Base-by-base conservation (phyloP, 2,329 filamentous ascomycete species). In the Trematosphaeria pertusa region DNA sequence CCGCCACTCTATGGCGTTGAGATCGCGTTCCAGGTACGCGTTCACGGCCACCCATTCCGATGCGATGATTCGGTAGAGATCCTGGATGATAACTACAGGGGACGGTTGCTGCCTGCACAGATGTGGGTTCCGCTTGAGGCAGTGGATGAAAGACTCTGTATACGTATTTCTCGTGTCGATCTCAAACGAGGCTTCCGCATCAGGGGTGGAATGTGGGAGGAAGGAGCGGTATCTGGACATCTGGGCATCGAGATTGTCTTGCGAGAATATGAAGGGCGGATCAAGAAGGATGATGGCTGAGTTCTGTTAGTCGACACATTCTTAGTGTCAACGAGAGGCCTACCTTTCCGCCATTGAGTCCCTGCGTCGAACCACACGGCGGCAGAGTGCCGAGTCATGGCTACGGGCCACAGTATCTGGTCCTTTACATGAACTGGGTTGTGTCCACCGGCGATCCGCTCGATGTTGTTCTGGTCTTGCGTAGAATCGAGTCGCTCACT, bases 1-100 rank as follows among this genome's bases (percentile, higher is more conserved):
- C n/a, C 37, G 20, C 44, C 44, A 47, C 30, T 47, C 44, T 3
- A 47, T 47, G n/a, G 37, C 32, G 24, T 47, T 47, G 12, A 42
- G 37, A 18, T 47, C 44, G 5, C 37, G 38, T 21, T 41, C 37
- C 5, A 42, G 17, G 38, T 40, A 47, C 12, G 44, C 20, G 24
- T 42, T 47, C 14, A 47, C 30, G 9, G 37, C 37, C 4, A 47
- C 20, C 44, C 44, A 47, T 37, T 47, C 44, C 8, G 44, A 47
- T 11, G 33, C 44, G 6, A 47, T 28, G 12, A 47, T 42, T 14
- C 44, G 44, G 31, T 42, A 47, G 3, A 47, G 37, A 20, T 36
- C 44, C 17, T 32, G 30, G 4, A 42, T 17, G 10, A 42, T 30
- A 8, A 14, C 18, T 15, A 47, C 26, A 20, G 44, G 44, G 10